Conservation (phyloP, 257 asterid genomes). For the Osmanthus fragrans region DNA sequence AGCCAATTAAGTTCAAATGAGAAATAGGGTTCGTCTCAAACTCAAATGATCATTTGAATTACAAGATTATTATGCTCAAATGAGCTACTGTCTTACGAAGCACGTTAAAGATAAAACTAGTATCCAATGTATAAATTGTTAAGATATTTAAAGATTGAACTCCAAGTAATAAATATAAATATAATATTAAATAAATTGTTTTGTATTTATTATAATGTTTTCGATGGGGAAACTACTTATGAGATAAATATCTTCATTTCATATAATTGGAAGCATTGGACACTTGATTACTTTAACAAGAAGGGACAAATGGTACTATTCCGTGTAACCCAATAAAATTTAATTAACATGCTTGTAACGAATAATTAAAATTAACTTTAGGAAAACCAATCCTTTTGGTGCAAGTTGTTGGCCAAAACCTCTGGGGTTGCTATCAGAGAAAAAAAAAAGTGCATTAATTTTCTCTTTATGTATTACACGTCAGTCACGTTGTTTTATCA, state of each 20-base stretch:
- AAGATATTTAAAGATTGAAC: no score
- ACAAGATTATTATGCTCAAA: no score
- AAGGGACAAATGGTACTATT: background rate
- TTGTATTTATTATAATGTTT: no score
- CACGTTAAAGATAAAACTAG: no score
- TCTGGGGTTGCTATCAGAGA: slow-evolving; percentile 37
- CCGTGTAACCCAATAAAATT: background rate
- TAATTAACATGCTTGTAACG: background rate
- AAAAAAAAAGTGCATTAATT: slow-evolving; percentile 17
- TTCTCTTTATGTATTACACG: slow-evolving; percentile 37
- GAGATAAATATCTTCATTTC: background rate
- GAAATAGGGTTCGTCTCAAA: no score
- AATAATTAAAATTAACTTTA: slow-evolving; percentile 19
- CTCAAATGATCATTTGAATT: no score
- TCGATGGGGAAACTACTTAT: no score
- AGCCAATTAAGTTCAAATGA: no score
- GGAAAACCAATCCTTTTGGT: slow-evolving; percentile 11
- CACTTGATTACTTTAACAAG: background rate
- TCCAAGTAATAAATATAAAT: no score
- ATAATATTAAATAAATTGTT: no score
- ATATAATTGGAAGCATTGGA: background rate
- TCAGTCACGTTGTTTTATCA: slow-evolving; percentile 29
- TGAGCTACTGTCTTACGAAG: no score
- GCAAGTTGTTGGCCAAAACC: slow-evolving; percentile 46
- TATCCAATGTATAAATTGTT: no score